Base-by-base conservation (phyloP, 805 yeast genomes). In the Teunomyces atbi region DNA sequence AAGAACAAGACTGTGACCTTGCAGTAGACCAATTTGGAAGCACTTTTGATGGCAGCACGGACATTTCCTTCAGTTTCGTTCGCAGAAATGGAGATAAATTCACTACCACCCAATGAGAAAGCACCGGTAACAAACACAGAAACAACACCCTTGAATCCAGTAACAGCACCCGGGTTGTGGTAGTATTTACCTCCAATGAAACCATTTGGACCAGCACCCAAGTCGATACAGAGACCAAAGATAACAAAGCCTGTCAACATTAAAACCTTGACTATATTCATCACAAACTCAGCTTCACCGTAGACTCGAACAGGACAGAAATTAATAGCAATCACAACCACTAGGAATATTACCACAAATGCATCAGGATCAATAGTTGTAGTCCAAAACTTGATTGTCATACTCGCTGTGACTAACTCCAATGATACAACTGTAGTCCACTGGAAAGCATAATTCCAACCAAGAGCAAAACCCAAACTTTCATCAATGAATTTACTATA, bases 401-500 rank as follows among this genome's bases (percentile, higher is more conserved):
- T 51, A 45, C 60, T 50, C 11, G 63, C 60, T 8, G 61, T 56
- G 18, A 61, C 65, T 44, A 61, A 57, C 45, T 61, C 65, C 30
- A 61, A 47, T 4, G 63, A 59, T 13, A 61, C 61, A 45, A 61
- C 60, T 6, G 58, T 57, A 35, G 60, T 47, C 64, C 64, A 68
- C 51, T 53, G 71, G 47, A 56, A 56, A 52, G 60, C 65, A 57
- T 62, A 68, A 52, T 66, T 68, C 71, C 71, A 67, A 6, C 72
- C 73, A 38, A 66, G 48, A 4, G 71, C 68, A 54, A 68, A 68
- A 15, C 67, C 74, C 41, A 67, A 42, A 21, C 68, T 61, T 47
- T 68, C 71, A 47, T 67, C 72, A 45, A 68, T 59, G 41, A 66
- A 65, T 51, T 65, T 62, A 33, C 56, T 35, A 40, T 60, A 60